Evolutionary conservation across 768 basidiomycete genomes (phyloP), one percentile per base, ranked within the genome.

Genomic region (Russula vinacea): DNA sequence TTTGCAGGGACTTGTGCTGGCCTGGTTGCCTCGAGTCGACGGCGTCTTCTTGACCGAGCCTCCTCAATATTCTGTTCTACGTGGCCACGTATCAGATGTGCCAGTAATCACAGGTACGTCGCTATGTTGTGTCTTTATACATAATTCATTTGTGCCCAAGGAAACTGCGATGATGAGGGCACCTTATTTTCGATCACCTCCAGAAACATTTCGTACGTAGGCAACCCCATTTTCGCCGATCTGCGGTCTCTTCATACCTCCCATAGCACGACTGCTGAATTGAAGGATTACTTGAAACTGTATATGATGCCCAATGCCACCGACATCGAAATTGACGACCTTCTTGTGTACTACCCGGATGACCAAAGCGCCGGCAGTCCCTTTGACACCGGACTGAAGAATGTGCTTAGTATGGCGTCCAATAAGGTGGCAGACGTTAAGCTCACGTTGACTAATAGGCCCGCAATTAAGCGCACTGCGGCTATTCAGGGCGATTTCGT

Each of bases 131-230:
- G 22, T 58, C 7, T 5, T 56, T 2, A 32, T 22, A 56, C 51
- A 2, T 54, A 66, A 22, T 55, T 52, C 33, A 60, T n/a, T 6
- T 19, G 45, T 19, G 33, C 67, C 17, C 2, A 49, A 78, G 82
- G 82, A 19, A 78, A 83, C 64, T 78, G 77, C 64, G 83, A 86
- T 56, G 86, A 87, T 59, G 86, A 87, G 70, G 86, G 84, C 6
- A 83, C 84, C 0, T 51, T 76, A 3, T 77, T 77, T 68, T 64
- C 74, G 0, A 24, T 76, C 8, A 54, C 68, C 2, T 67, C 51
- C 0, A 32, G 56, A 6, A 76, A 76, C 58, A 66, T 77, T 42
- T 70, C 73, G 76, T 77, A 67, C 1, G 72, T 58, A 22, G 35
- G 59, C 56, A 24, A 55, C 3, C 11, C n/a, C 22, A 6, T 17